phyloP scores from a whole-genome alignment of 768 basidiomycete genomes.

The Collybiopsis luxurians region DNA sequence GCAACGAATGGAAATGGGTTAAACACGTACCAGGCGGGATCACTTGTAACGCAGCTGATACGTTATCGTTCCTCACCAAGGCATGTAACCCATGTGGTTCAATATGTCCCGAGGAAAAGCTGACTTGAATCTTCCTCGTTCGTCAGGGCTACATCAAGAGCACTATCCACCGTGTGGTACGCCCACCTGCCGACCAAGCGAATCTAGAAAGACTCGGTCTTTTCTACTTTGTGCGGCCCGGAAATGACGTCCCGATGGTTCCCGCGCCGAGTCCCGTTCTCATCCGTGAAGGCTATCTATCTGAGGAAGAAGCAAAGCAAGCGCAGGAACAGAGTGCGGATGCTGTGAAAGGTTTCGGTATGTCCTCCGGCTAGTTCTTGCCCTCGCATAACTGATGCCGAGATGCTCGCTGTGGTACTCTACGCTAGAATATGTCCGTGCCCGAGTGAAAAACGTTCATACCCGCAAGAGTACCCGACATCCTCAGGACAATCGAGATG shows the following conservation, averaged over 20 bases:
- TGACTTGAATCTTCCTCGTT: too few relatives aligned
- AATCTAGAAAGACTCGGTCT: conserved; percentile 38
- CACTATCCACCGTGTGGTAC: conserved; percentile 47
- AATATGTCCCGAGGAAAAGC: too few relatives aligned
- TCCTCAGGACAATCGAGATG: conserved; percentile 7
- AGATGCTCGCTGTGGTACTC: too few relatives aligned
- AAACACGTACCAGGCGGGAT: conserved; percentile 29
- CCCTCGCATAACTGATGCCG: too few relatives aligned
- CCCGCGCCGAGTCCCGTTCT: conserved; percentile 40
- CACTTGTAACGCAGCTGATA: conserved; percentile 36
- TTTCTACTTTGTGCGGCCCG: conserved; percentile 43
- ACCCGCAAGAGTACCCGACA: conserved; percentile 8
- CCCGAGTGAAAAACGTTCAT: conserved; percentile 16
- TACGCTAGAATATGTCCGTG: conserved; percentile 17
- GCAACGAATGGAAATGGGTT: conserved; percentile 32
- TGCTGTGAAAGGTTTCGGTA: conserved; percentile 19
- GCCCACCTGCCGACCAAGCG: conserved; percentile 44
- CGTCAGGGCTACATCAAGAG: conserved; percentile 42
- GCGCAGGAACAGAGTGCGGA: conserved; percentile 5
- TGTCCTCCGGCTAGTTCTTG: too few relatives aligned
- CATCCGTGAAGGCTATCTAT: conserved; percentile 28
- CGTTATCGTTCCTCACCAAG: conserved; percentile 38
- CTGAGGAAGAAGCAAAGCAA: conserved; percentile 13
- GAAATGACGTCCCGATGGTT: conserved; percentile 34
- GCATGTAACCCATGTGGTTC: too few relatives aligned